Conservation (phyloP, 2,329 filamentous ascomycete species). For the Penicillium fuscoglaucum region DNA sequence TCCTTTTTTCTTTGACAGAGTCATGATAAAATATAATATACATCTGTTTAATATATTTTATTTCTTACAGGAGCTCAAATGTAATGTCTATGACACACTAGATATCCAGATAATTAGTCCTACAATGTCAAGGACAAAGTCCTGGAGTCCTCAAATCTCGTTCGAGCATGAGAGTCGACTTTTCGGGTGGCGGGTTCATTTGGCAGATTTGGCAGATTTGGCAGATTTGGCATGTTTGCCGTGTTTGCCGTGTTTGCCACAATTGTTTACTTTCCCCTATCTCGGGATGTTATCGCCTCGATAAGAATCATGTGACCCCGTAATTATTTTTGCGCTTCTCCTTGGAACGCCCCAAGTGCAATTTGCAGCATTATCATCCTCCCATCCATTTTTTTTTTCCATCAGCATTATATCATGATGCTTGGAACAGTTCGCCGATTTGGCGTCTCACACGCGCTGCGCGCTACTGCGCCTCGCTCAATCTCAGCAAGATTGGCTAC, state of each 20-base stretch:
- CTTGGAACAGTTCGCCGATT: constrained; percentile 43
- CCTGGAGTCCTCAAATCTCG: not conserved
- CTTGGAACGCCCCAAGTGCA: constrained; percentile 15
- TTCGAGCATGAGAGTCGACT: not conserved
- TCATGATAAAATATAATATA: too few relatives aligned
- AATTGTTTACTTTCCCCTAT: not conserved
- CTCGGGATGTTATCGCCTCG: constrained; percentile 15
- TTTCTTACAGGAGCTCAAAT: too few relatives aligned
- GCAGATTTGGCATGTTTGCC: too few relatives aligned
- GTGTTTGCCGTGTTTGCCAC: constrained; percentile 5
- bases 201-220: not conserved
- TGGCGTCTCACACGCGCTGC: constrained; percentile 39
- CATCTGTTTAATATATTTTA: too few relatives aligned
- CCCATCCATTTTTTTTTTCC: constrained; percentile 3
- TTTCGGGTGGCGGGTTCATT: too few relatives aligned
- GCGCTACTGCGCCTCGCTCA: constrained; percentile 34
- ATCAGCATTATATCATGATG: constrained; percentile 32
- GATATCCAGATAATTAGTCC: not conserved
- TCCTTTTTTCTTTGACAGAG: too few relatives aligned
- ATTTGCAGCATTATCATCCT: constrained; percentile 8
- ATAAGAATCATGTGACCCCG: constrained; percentile 24
- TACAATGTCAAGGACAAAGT: not conserved
- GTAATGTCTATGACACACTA: too few relatives aligned
- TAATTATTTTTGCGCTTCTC: constrained; percentile 26
- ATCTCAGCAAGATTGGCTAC: constrained; percentile 30